phyloP scores from a whole-genome alignment of 2,329 filamentous ascomycete genomes.

The Fusarium globosum region DNA sequence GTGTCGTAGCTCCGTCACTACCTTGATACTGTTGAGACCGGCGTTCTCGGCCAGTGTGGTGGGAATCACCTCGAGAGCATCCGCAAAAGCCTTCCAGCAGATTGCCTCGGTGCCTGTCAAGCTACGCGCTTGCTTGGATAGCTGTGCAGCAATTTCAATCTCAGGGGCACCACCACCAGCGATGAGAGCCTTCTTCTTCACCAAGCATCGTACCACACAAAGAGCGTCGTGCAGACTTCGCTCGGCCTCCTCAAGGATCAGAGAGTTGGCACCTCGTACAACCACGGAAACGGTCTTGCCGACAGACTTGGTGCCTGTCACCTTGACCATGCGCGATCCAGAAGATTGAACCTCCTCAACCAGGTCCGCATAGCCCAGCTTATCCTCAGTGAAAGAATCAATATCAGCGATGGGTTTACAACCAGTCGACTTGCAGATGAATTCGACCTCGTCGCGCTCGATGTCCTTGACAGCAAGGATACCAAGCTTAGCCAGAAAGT shows the following conservation, averaged over 20 bases:
- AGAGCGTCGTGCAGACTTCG: slow-evolving; percentile 96
- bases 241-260: slow-evolving; percentile 97
- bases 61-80: slow-evolving; percentile 96
- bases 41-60: slow-evolving; percentile 98
- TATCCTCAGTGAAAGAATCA: slow-evolving; percentile 98
- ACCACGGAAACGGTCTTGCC: slow-evolving; percentile 95
- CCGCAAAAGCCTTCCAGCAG: slow-evolving; percentile 99
- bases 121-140: slow-evolving; percentile 83
- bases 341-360: slow-evolving; percentile 91
- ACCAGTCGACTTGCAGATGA: slow-evolving; percentile 98
- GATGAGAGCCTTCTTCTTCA: slow-evolving; percentile 99
- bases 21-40: slow-evolving; percentile 97
- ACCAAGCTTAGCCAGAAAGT: slow-evolving; percentile 97
- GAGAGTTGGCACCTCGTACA: slow-evolving; percentile 89
- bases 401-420: slow-evolving; percentile 99
- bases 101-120: slow-evolving; percentile 93
- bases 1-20: slow-evolving; percentile 94
- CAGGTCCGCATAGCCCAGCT: slow-evolving; percentile 91
- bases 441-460: slow-evolving; percentile 98
- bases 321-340: slow-evolving; percentile 92
- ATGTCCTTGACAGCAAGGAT: slow-evolving; percentile 98
- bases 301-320: slow-evolving; percentile 87
- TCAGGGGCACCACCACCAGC: slow-evolving; percentile 96
- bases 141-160: slow-evolving; percentile 91
- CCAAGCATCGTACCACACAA: slow-evolving; percentile 94